Conservation (phyloP, 768 basidiomycete genomes). For the Pilatotrama ljubarskyi region DNA sequence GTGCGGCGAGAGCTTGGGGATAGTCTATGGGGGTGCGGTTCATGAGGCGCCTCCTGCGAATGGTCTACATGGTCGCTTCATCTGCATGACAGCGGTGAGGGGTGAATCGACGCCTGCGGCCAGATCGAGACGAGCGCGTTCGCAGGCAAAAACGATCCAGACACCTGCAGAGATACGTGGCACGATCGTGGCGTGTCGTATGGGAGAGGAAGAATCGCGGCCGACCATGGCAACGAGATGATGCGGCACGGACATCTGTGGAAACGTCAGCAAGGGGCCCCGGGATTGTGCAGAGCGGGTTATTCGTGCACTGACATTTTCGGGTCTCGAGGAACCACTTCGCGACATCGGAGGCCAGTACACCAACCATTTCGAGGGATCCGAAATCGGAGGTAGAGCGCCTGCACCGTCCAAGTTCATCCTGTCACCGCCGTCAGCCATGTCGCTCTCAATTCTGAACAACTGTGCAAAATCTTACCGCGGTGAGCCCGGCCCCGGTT, state of each 20-base stretch:
- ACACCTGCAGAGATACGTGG: conserved; percentile 38
- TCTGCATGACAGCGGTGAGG: conserved; percentile 70
- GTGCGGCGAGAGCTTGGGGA: conserved; percentile 68
- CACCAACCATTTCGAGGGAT: conserved; percentile 29
- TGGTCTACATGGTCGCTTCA: conserved; percentile 81
- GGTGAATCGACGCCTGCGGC: conserved; percentile 84
- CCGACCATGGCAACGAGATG: conserved; percentile 40
- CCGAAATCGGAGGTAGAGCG: conserved; percentile 9
- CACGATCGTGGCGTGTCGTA: conserved; percentile 56
- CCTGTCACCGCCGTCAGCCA: neutral
- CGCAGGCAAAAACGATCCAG: conserved; percentile 42
- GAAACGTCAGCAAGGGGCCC: neutral
- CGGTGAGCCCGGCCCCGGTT: conserved; percentile 42
- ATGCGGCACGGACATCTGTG: conserved; percentile 40
- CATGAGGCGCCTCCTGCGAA: conserved; percentile 57
- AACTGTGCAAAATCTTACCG: conserved; percentile 35
- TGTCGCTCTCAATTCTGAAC: neutral
- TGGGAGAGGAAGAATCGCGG: conserved; percentile 40
- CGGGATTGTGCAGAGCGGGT: neutral
- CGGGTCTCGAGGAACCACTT: conserved; percentile 45
- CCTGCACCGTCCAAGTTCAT: conserved; percentile 15
- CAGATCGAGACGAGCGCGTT: conserved; percentile 57
- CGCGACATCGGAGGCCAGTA: conserved; percentile 47
- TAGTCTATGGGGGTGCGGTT: conserved; percentile 71
- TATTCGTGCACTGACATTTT: conserved; percentile 43